phyloP scores from a whole-genome alignment of 2,329 filamentous ascomycete species.

The Colletotrichum gigasporum region DNA sequence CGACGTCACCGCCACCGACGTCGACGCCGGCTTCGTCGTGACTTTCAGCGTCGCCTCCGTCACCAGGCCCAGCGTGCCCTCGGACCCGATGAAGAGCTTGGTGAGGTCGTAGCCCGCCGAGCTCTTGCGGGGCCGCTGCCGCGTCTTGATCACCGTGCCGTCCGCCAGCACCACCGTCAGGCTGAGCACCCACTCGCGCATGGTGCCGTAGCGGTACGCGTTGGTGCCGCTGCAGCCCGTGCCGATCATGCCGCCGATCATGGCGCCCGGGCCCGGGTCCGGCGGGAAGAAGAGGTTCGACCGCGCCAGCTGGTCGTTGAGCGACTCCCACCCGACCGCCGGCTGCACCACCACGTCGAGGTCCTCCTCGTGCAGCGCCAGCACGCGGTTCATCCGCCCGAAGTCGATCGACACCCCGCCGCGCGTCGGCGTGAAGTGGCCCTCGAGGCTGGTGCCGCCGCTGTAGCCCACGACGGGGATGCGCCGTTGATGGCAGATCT shows the following conservation, averaged over 20 bases:
- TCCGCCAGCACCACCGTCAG: constrained; percentile 91
- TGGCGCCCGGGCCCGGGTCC: constrained; percentile 88
- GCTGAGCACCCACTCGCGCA: constrained; percentile 92
- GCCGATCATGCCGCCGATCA: constrained; percentile 90
- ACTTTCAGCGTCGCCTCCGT: constrained; percentile 92
- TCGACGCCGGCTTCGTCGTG: constrained; percentile 80
- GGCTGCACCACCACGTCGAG: constrained; percentile 81
- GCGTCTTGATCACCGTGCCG: constrained; percentile 88
- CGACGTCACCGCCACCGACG: constrained; percentile 79
- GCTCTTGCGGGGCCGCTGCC: constrained; percentile 87
- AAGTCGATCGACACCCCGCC: constrained; percentile 91
- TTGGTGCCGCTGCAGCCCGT: constrained; percentile 83
- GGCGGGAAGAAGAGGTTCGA: constrained; percentile 90
- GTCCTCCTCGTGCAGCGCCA: constrained; percentile 80
- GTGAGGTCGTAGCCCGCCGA: constrained; percentile 93
- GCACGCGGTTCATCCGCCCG: constrained; percentile 82
- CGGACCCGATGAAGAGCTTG: constrained; percentile 87
- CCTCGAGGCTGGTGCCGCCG: constrained; percentile 89
- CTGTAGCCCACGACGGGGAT: constrained; percentile 91
- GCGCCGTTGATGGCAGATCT: constrained; percentile 80
- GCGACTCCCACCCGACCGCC: constrained; percentile 84
- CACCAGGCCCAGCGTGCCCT: constrained; percentile 90
- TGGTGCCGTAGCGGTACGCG: constrained; percentile 91
- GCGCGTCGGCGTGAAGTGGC: constrained; percentile 84
- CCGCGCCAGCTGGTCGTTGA: constrained; percentile 80